Evolutionary conservation across 257 asterid species (phyloP).

Genomic region (Anisodus acutangulus): DNA sequence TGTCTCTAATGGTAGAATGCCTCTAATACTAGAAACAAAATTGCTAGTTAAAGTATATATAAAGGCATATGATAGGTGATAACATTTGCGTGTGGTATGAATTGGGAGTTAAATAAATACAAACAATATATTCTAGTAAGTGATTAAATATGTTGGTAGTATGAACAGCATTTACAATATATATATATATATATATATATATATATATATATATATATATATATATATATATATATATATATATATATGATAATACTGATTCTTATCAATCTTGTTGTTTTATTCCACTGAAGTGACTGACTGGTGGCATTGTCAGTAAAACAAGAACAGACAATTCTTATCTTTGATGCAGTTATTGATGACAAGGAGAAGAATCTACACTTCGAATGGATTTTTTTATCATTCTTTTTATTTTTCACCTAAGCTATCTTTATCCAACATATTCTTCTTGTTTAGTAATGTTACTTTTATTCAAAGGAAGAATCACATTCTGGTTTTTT

Average conservation of each 20-base stretch:
- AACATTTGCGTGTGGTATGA: neutral
- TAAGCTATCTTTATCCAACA: conserved; percentile 54
- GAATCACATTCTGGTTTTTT: conserved; percentile 61
- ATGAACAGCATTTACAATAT: conserved; percentile 10
- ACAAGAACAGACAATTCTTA: conserved; percentile 10
- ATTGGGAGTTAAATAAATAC: conserved; percentile 1
- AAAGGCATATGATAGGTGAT: neutral
- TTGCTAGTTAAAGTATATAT: neutral
- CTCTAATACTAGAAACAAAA: neutral
- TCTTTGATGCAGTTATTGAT: conserved; percentile 16
- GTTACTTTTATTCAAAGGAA: conserved; percentile 41
- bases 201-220: neutral
- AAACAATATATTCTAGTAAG: conserved; percentile 6
- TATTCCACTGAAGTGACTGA: conserved; percentile 31
- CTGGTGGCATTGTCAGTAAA: conserved; percentile 30
- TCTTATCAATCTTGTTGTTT: conserved; percentile 27
- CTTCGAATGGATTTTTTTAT: conserved; percentile 35
- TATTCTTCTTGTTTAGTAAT: conserved; percentile 53
- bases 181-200: too few species aligned
- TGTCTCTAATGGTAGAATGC: neutral
- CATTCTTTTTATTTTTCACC: conserved; percentile 37
- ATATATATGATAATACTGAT: conserved; percentile 25
- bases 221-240: neutral
- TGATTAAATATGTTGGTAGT: conserved; percentile 9
- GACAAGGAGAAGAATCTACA: conserved; percentile 45